A percentile compares a stretch with the other conserved stretches of the same genome.
Conservation (phyloP, 2,329 filamentous ascomycete species). For the Xylariaceae sp. region DNA sequence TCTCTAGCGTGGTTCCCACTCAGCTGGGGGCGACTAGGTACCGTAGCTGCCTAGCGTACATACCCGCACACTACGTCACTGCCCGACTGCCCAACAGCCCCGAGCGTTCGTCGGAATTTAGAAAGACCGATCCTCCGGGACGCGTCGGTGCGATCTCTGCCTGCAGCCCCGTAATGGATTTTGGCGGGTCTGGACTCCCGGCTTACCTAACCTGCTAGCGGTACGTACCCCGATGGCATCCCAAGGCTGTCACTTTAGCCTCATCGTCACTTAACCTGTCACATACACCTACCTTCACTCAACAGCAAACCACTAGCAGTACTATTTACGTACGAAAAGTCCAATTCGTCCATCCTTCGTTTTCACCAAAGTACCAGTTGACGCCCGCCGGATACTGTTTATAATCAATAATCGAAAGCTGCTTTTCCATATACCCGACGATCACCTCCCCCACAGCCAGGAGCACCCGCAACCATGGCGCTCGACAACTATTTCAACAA, state of each 20-base stretch:
- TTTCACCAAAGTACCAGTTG: background rate
- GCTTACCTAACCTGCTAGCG: background rate
- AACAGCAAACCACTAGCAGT: background rate
- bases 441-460: constrained; percentile 19
- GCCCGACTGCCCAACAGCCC: background rate
- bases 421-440: constrained; percentile 1
- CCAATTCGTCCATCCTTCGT: background rate
- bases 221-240: background rate
- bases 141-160: constrained; percentile 26
- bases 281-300: background rate
- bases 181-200: too few relatives aligned
- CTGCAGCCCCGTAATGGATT: constrained; percentile 13
- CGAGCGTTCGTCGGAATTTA: constrained; percentile 20
- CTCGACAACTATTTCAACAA: constrained; percentile 99
- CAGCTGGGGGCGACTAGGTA: background rate
- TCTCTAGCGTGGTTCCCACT: background rate
- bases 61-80: background rate
- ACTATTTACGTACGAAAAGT: background rate
- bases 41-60: background rate
- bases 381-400: background rate
- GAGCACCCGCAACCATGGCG: constrained; percentile 66
- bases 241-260: constrained; percentile 18
- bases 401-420: background rate
- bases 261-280: constrained; percentile 12
- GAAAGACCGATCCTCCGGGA: constrained; percentile 24